phyloP scores from a whole-genome alignment of 805 yeast species.

The Saccharomycopsis capsularis region DNA sequence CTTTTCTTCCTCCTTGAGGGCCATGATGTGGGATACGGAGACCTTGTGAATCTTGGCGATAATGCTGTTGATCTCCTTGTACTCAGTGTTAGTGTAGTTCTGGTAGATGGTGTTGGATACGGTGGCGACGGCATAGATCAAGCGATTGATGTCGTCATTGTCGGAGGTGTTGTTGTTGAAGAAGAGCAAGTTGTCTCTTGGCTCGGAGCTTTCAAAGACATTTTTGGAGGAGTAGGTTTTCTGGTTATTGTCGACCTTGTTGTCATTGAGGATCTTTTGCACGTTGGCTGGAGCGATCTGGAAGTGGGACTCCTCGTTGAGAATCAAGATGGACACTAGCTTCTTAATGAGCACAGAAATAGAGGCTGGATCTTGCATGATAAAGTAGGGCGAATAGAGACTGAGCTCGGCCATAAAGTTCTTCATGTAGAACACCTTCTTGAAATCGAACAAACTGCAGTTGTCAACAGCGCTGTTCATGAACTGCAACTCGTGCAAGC shows the following conservation, averaged over 20 bases:
- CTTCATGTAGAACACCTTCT: constrained; percentile 16
- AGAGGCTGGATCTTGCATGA: constrained; percentile 1
- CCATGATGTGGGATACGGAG: constrained; percentile 21
- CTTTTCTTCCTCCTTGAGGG: constrained; percentile 20
- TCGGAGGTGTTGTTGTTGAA: background rate
- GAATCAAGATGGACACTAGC: constrained; percentile 13
- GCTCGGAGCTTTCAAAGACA: background rate
- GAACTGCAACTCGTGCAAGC: constrained; percentile 21
- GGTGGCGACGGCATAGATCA: constrained; percentile 18
- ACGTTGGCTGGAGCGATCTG: background rate
- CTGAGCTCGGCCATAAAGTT: constrained; percentile 16
- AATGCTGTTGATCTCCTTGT: constrained; percentile 15
- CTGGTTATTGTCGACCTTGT: constrained; percentile 6
- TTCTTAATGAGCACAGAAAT: constrained; percentile 14
- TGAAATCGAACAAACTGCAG: constrained; percentile 6
- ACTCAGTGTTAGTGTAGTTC: constrained; percentile 17
- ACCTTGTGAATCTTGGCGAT: constrained; percentile 19
- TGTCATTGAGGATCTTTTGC: constrained; percentile 14
- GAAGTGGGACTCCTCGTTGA: constrained; percentile 19
- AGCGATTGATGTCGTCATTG: constrained; percentile 14
- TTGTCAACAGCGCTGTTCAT: constrained; percentile 5
- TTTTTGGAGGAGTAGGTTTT: background rate
- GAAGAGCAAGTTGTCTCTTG: constrained; percentile 5
- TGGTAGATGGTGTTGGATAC: constrained; percentile 19
- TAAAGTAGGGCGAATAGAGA: constrained; percentile 9